phyloP scores from a whole-genome alignment of 106 monocot genomes.

The Dendrobium nobile region DNA sequence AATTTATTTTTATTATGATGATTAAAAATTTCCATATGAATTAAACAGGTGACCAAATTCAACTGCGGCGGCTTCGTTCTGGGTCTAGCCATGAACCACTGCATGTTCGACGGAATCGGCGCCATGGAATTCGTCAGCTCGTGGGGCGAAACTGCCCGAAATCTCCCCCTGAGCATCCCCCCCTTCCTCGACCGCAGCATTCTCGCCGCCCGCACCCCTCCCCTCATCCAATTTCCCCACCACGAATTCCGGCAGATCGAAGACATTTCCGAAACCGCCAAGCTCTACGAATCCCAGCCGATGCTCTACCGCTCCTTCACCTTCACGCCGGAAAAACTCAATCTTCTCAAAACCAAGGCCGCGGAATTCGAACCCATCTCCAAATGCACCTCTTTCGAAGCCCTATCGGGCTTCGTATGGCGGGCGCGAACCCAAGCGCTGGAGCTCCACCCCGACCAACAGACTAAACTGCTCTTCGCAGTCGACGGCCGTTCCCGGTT shows the following conservation, averaged over 20 bases:
- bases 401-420: conserved; percentile 66
- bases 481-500: conserved; percentile 66
- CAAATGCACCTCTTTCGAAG: conserved; percentile 63
- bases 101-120: conserved; percentile 78
- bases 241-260: conserved; percentile 57
- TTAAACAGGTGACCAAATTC: conserved; percentile 65
- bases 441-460: conserved; percentile 32
- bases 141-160: conserved; percentile 66
- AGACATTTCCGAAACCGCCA: conserved; percentile 38
- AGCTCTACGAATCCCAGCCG: conserved; percentile 35
- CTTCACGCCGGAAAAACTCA: conserved; percentile 44
- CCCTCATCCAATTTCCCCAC: conserved; percentile 39
- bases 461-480: conserved; percentile 75
- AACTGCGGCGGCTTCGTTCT: conserved; percentile 75
- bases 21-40: not conserved
- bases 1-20: no score
- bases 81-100: conserved; percentile 82
- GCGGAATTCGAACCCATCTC: conserved; percentile 18
- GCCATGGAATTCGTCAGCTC: conserved; percentile 91
- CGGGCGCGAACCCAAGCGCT: conserved; percentile 50
- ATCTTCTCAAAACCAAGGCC: conserved; percentile 25
- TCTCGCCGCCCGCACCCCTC: conserved; percentile 48
- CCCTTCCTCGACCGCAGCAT: conserved; percentile 55
- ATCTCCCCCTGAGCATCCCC: conserved; percentile 39
- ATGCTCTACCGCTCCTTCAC: conserved; percentile 58